Base-by-base conservation (phyloP, 352 stramenopile genomes). In the Phytophthora agathidicida region DNA sequence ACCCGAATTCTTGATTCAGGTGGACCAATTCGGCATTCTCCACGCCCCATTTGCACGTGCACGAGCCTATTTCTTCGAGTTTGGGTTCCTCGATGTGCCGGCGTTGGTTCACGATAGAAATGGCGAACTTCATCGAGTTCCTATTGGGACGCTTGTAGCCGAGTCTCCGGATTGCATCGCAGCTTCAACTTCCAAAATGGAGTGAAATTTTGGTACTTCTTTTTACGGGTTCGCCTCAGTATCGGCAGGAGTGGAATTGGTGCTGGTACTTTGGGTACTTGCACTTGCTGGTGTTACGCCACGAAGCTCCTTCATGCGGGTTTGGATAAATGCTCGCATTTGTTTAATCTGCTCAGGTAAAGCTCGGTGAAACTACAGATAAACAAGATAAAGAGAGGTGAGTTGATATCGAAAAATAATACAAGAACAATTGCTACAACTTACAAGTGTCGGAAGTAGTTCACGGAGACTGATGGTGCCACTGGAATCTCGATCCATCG, bases 21-120 rank as follows among this genome's bases (percentile, higher is more conserved):
- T 88, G 41, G 91, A 97, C 75, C 88, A 97, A 59, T 96, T 93
- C 58, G 91, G 88, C 20, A 85, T 97, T 23, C 67, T 88, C 5
- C 88, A 96, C 68, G 76, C 85, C 8, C 91, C 88, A 1, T 95
- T 93, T 56, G 91, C 88, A 7, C 73, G 76, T 20, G 91, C 81
- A 14, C 79, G 91, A 17, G 82, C 87, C 9, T 96, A 94, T 66
- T 78, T 97, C 44, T 87, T 73, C 43, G 91, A 97, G 65, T 82
- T 90, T 54, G 81, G 75, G 26, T 83, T 78, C 62, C 30, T 71
- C 2, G 65, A 76, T 10, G 57, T 82, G 22, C 38, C 60, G 1
- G 56, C 82, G 24, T 36, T 81, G 27, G 68, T 86, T 8, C 73
- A 86, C 41, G 73, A 86, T 10, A 20, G 27, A 11, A 16, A 27